Evolutionary conservation across 2,329 filamentous ascomycete species (phyloP), one percentile per base, ranked within the genome.

Genomic region (Verticillium zaregamsianum): DNA sequence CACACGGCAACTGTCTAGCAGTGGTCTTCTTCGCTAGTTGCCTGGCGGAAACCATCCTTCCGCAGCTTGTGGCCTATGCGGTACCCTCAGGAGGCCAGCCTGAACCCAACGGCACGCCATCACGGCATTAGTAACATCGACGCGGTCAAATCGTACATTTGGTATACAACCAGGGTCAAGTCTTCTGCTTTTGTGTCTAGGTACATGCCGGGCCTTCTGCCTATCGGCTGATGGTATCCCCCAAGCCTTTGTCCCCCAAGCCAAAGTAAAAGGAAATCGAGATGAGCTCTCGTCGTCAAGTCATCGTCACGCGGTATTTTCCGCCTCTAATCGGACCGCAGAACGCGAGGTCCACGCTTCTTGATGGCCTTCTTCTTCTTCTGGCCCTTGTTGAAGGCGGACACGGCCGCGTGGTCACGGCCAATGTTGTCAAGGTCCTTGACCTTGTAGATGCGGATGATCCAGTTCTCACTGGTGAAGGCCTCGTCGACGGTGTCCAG

Each of bases 381-480:
- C 76, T 90, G 87, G 40, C 91, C 91, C 71, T 86, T 88, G 64
- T 92, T 89, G 72, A 94, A 94, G 7, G 88, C 85, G 33, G 84
- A 81, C 2, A 80, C 87, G 0, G 84, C 77, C 5, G 86, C 86
- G 73, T 97, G 94, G 70, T 97, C 92, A 74, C 95, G 88, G 61
- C 93, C 94, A 67, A 99, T 83, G 76, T 98, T 98, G 80, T 99
- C 95, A 63, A 97, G 88, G 71, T 97, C 93, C 82, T 99, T 99
- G 80, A 99, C 95, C 85, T 99, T 99, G 85, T 97, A 99, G 73
- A 99, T 97, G 66, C 95, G 87, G 74, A 99, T 98, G 76, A 99
- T 99, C 95, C 95, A 99, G 85, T 99, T 99, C 83, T 99, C 95
- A 72, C 92, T 97, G 61, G 96, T 99, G 76, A 96, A 99, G 11